Evolutionary conservation across 148 eudicot genomes (phyloP).

Genomic region (Fallopia convolvulus): DNA sequence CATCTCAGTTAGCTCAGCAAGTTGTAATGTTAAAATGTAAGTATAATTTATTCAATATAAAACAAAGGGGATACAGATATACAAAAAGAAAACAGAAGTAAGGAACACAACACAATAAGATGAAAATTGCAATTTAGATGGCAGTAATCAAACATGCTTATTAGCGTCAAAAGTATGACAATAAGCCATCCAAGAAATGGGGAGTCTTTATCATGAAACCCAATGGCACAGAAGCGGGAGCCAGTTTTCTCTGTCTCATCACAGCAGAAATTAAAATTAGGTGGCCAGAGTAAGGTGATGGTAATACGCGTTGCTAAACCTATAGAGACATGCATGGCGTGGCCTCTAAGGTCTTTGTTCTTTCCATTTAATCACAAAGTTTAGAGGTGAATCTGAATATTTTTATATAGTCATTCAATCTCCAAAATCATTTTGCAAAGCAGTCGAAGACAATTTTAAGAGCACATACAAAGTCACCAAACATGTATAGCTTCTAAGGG

Average conservation of each 20-base stretch:
- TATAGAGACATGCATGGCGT: no score
- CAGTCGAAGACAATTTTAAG: background rate
- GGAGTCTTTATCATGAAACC: background rate
- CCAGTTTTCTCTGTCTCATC: background rate
- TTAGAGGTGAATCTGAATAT: background rate
- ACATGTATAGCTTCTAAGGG: background rate
- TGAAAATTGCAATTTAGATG: background rate
- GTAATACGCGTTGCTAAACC: background rate
- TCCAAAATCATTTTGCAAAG: background rate
- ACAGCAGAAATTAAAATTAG: no score
- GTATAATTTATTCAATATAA: background rate
- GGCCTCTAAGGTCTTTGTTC: background rate
- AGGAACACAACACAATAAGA: background rate
- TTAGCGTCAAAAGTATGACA: background rate
- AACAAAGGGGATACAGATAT: background rate
- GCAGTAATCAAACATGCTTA: background rate
- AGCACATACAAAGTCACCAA: background rate
- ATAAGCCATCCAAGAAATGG: background rate
- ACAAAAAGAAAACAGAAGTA: background rate
- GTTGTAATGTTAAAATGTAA: constrained; percentile 32
- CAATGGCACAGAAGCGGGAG: background rate
- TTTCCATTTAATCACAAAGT: background rate
- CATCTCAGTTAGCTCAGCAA: constrained; percentile 90
- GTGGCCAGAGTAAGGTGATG: background rate
- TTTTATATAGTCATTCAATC: background rate